Evolutionary conservation across 2,329 filamentous ascomycete genomes (phyloP), one percentile per base, ranked within the genome.

Genomic region (Corniculantispora saksenae): DNA sequence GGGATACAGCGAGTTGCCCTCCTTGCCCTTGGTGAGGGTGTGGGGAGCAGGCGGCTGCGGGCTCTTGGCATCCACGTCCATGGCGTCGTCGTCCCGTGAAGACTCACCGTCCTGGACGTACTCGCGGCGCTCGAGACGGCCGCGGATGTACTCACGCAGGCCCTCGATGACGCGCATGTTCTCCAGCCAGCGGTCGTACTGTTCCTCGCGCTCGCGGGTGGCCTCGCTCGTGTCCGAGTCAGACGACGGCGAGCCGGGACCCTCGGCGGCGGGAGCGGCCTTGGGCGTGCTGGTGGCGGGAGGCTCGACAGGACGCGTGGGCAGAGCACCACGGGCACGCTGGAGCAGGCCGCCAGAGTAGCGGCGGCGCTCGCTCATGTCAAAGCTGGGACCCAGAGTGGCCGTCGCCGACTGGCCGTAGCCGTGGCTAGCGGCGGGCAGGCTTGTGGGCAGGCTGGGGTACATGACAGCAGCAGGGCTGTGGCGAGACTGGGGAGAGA

Each of bases 361-460:
- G 66, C 88, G 86, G 59, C 88, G 86, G 57, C 87, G 86, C 73
- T 86, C 85, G 69, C 87, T 86, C 67, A 79, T 81, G 65, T 89
- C 86, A 68, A 89, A 90, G 72, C 80, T 88, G 17, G 88, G 85
- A 1, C 90, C 91, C 19, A 94, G 84, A 25, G 89, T 90, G 17
- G 91, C 88, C 2, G 91, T 89, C 45, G 89, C 86, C 3, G 87
- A 86, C 68, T 90, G 89, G 35, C 88, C 84, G 72, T 90, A 92
- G 74, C 90, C 89, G 53, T 89, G 85, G 66, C 85, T 88, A 60
- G 91, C 89, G 54, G 91, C 85, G 53, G 84, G 91, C 13, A 79
- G 73, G 68, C 75, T 78, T 21, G 77, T 77, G 2, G 78, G 78
- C 38, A 95, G 85, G 68, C 83, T 91, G 21, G 92, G 92, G 77